Percentiles rank a stretch among this genome's conserved stretches.
Evolutionary conservation across 257 asterid genomes (phyloP).

Genomic region (Lycium ferocissimum): DNA sequence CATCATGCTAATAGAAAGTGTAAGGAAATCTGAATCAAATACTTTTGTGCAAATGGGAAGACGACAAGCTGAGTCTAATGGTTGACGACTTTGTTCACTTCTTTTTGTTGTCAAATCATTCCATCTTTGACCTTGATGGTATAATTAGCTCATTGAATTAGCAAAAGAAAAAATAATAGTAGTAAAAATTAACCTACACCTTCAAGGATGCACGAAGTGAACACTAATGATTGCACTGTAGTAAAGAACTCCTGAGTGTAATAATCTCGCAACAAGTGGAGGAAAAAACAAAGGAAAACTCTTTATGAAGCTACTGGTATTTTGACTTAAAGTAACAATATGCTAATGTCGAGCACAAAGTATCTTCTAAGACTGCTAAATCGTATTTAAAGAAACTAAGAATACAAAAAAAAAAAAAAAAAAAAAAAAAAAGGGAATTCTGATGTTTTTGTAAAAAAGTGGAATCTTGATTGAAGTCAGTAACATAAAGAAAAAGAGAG

Average conservation of each 20-base stretch:
- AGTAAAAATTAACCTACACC: background rate
- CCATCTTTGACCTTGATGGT: background rate
- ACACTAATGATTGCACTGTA: background rate
- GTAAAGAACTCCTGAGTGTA: background rate
- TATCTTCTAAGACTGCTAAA: background rate
- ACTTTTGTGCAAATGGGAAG: background rate
- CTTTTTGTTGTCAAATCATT: conserved; percentile 28
- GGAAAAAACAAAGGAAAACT: background rate
- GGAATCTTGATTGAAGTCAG: background rate
- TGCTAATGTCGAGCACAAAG: background rate
- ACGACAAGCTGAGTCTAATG: conserved; percentile 9
- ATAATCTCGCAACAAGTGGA: background rate
- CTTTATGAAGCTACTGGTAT: background rate
- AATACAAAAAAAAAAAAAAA: background rate
- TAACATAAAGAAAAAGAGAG: background rate
- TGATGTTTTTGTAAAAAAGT: background rate
- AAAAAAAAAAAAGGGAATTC: background rate
- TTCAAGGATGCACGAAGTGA: conserved; percentile 7
- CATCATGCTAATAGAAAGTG: background rate
- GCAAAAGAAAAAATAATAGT: background rate
- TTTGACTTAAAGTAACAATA: background rate
- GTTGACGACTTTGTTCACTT: conserved; percentile 15
- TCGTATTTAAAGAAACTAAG: no score
- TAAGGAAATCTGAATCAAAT: conserved; percentile 6
- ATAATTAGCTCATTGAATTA: conserved; percentile 21